Percentiles rank a stretch among this genome's conserved stretches.
These are phyloP conservation scores for Plectosphaerella cucumerina DNA, from an alignment of 2,329 filamentous ascomycete genomes.

Conservation along the genomic window DNA sequence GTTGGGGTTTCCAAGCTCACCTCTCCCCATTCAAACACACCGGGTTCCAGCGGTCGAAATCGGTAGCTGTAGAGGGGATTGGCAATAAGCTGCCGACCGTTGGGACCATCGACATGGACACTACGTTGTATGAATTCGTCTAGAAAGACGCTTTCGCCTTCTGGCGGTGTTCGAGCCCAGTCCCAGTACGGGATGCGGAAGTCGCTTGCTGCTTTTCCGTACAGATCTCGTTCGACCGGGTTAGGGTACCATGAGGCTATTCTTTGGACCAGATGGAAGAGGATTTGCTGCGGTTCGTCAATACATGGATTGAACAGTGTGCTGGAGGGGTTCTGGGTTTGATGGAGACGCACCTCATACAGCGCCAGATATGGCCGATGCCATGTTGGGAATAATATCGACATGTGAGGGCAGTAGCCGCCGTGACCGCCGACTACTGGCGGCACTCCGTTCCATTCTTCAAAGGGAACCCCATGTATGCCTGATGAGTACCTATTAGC, in stretches of 20 bases:
- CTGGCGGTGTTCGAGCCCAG: slow-evolving; percentile 47
- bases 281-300: slow-evolving; percentile 28
- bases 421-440: slow-evolving; percentile 48
- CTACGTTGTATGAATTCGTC: slow-evolving; percentile 40
- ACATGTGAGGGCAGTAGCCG: slow-evolving; percentile 76
- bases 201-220: slow-evolving; percentile 43
- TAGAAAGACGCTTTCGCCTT: slow-evolving; percentile 43
- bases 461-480: slow-evolving; percentile 73
- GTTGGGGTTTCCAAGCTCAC: slow-evolving; percentile 31
- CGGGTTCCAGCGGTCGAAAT: slow-evolving; percentile 55
- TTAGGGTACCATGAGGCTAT: slow-evolving; percentile 46
- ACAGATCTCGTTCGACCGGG: slow-evolving; percentile 38
- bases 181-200: slow-evolving; percentile 59
- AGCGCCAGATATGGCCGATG: slow-evolving; percentile 73
- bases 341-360: slow-evolving; percentile 41
- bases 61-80: slow-evolving; percentile 60
- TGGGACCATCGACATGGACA: slow-evolving; percentile 52
- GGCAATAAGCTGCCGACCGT: slow-evolving; percentile 48
- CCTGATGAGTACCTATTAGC: slow-evolving; percentile 37
- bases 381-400: slow-evolving; percentile 75
- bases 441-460: slow-evolving; percentile 48
- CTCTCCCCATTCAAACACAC: slow-evolving; percentile 54
- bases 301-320: neutral
- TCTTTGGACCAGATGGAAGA: slow-evolving; percentile 26
- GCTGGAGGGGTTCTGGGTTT: neutral